Evolutionary conservation across 148 eudicot species (phyloP).

Genomic region (Amaranthus hypochondriacus): DNA sequence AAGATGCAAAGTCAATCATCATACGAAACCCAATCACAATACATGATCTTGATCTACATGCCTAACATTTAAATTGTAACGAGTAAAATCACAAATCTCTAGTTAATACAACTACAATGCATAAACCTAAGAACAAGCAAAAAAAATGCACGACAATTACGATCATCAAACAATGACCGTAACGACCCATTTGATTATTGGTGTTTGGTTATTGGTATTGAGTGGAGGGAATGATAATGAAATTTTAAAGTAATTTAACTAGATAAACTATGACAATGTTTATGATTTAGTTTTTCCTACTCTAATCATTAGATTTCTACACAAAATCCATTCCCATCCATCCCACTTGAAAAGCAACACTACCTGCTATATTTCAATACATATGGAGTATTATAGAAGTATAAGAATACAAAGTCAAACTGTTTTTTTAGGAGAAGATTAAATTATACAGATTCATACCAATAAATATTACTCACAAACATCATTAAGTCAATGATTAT

Average conservation of each 20-base stretch:
- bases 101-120: not conserved
- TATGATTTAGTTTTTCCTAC: too few species aligned
- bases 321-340: too few species aligned
- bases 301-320: too few species aligned
- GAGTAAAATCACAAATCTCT: not conserved
- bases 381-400: not conserved
- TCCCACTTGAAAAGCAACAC: not conserved
- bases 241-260: too few species aligned
- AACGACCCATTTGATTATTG: too few species aligned
- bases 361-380: not conserved
- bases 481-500: constrained; percentile 22
- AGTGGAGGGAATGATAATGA: too few species aligned
- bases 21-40: not conserved
- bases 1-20: not conserved
- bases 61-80: not conserved
- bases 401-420: not conserved
- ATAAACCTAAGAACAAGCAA: not conserved
- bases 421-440: not conserved
- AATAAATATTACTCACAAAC: constrained; percentile 5
- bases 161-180: too few species aligned
- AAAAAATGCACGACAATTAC: not conserved
- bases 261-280: too few species aligned
- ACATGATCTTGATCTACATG: not conserved
- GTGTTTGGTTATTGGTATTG: too few species aligned
- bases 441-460: constrained; percentile 1